phyloP scores from a whole-genome alignment of 2,329 filamentous ascomycete genomes.

The Fusarium sp. region DNA sequence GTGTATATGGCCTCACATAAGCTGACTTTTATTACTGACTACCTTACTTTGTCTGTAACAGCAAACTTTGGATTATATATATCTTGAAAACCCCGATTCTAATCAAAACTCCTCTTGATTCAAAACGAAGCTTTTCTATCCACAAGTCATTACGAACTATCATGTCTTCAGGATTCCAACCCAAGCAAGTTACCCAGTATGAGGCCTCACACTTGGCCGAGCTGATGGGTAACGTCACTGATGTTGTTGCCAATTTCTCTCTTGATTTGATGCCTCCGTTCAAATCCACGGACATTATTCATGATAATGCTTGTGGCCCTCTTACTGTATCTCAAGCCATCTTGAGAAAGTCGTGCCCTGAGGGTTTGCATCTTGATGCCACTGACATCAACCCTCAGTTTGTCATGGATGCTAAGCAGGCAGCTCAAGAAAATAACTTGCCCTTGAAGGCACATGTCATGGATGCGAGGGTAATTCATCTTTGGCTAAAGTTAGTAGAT shows the following conservation, averaged over 20 bases:
- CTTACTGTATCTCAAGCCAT: not conserved
- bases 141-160: not conserved
- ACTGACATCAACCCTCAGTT: not conserved
- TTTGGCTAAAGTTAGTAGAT: rapidly evolving
- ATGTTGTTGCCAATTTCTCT: not conserved
- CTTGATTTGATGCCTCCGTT: not conserved
- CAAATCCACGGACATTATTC: not conserved
- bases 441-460: not conserved
- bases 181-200: not conserved
- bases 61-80: no score
- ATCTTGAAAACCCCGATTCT: no score
- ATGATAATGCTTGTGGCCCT: not conserved
- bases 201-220: not conserved
- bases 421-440: not conserved
- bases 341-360: not conserved
- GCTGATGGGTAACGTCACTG: not conserved
- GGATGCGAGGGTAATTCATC: not conserved
- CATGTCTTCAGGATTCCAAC: not conserved
- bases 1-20: no score
- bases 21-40: no score
- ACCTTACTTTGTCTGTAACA: no score
- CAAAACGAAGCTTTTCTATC: no score
- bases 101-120: no score
- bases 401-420: not conserved
- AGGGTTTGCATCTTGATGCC: not conserved